A percentile compares a stretch with the other conserved stretches of the same genome.
Conservation (phyloP, 257 asterid genomes). For the Knoxia roxburghii region DNA sequence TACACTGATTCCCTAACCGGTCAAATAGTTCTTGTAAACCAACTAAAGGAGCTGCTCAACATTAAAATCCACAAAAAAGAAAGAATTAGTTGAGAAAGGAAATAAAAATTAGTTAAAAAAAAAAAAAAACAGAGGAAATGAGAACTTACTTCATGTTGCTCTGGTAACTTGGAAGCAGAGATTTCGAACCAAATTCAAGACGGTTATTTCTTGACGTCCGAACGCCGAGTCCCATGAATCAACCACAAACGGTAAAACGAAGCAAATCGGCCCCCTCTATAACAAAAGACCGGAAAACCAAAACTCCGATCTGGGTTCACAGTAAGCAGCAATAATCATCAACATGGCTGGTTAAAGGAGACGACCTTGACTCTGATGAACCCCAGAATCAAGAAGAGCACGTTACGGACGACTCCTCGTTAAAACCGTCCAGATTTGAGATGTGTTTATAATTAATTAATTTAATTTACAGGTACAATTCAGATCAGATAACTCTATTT, state of each 20-base stretch:
- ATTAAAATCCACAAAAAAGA: background rate
- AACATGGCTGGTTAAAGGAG: background rate
- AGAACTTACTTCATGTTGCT: conserved; percentile 54
- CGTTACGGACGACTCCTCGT: background rate
- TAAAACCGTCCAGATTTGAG: background rate
- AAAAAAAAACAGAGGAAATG: conserved; percentile 3
- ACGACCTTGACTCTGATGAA: conserved; percentile 3
- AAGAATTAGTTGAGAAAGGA: background rate
- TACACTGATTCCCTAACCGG: background rate
- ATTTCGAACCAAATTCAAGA: conserved; percentile 30
- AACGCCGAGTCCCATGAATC: conserved; percentile 33
- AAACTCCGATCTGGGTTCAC: conserved; percentile 18
- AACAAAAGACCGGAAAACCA: background rate
- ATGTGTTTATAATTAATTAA: background rate
- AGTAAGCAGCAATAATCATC: background rate
- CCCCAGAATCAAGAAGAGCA: background rate
- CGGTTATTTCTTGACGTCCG: conserved; percentile 32
- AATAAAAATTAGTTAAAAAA: background rate
- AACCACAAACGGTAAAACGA: background rate
- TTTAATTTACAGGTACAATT: background rate
- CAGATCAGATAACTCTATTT: background rate
- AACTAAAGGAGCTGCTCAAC: background rate
- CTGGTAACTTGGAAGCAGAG: conserved; percentile 30
- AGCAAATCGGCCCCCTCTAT: background rate
- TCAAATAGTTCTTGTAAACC: background rate